These are phyloP conservation scores for Micromonas pusilla DNA, from an alignment of 139 green algal genomes.

Conservation along the genomic window DNA sequence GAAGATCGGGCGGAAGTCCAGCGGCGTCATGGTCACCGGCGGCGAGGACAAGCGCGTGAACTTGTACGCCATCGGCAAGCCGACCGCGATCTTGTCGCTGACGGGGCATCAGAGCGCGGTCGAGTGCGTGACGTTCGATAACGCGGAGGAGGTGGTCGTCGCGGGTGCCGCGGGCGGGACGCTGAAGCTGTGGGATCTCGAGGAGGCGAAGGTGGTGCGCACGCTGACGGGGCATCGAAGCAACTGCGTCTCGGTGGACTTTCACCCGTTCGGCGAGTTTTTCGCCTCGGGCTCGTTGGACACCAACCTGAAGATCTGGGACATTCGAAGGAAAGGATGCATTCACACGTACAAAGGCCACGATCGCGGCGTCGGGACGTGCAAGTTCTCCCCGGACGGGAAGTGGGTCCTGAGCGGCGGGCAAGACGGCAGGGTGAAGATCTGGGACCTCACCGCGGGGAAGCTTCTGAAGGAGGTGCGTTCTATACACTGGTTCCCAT, in stretches of 20 bases:
- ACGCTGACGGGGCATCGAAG: conserved; percentile 61
- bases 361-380: conserved; percentile 46
- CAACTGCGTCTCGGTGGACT: conserved; percentile 59
- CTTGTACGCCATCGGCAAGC: conserved; percentile 69
- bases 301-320: conserved; percentile 77
- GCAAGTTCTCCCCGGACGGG: conserved; percentile 68
- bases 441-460: conserved; percentile 72
- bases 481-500: too few species aligned
- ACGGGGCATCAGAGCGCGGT: conserved; percentile 57
- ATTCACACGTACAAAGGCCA: conserved; percentile 72
- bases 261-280: conserved; percentile 54
- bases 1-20: conserved; percentile 61
- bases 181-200: conserved; percentile 75
- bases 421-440: conserved; percentile 64
- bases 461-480: conserved; percentile 42
- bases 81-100: conserved; percentile 36
- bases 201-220: conserved; percentile 59
- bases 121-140: conserved; percentile 69
- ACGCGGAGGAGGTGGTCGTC: conserved; percentile 59
- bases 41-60: conserved; percentile 85
- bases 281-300: conserved; percentile 62
- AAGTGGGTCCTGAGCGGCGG: conserved; percentile 64
- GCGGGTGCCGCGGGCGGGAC: conserved; percentile 56
- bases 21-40: conserved; percentile 68
- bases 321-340: conserved; percentile 56